These are phyloP conservation scores for Paxillus involutus DNA, from an alignment of 768 basidiomycete genomes.

Conservation along the genomic window DNA sequence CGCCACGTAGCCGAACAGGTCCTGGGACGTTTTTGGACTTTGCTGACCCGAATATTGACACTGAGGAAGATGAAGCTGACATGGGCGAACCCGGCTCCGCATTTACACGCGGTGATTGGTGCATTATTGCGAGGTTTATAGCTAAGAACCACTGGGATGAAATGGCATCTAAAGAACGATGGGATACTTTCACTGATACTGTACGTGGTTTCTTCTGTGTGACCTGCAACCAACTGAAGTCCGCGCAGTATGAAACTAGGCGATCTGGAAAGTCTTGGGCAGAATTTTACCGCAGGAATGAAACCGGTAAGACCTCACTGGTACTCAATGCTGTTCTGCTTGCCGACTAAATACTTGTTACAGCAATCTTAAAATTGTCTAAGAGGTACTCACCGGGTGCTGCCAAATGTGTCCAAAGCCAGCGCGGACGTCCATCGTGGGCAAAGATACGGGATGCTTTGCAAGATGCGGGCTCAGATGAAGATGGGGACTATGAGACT, in stretches of 20 bases:
- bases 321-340: not conserved
- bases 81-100: conserved; percentile 54
- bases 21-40: conserved; percentile 15
- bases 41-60: conserved; percentile 19
- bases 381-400: conserved; percentile 20
- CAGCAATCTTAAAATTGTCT: conserved; percentile 28
- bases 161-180: conserved; percentile 45
- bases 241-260: conserved; percentile 44
- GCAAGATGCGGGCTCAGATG: conserved; percentile 8
- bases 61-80: conserved; percentile 30
- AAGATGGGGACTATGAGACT: conserved; percentile 21
- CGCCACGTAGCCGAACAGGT: conserved; percentile 14
- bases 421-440: conserved; percentile 24
- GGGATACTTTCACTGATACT: conserved; percentile 52
- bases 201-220: conserved; percentile 33
- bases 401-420: conserved; percentile 11
- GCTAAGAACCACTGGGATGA: conserved; percentile 48
- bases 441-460: conserved; percentile 11
- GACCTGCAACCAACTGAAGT: conserved; percentile 1
- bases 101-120: conserved; percentile 63
- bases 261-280: conserved; percentile 59
- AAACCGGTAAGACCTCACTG: conserved; percentile 40
- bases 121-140: conserved; percentile 59
- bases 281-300: conserved; percentile 56
- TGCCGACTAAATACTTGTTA: conserved; percentile 3